Evolutionary conservation across 495 filamentous ascomycete genomes (phyloP), one percentile per base, ranked within the genome.

Genomic region (Penicillium riverlandense): DNA sequence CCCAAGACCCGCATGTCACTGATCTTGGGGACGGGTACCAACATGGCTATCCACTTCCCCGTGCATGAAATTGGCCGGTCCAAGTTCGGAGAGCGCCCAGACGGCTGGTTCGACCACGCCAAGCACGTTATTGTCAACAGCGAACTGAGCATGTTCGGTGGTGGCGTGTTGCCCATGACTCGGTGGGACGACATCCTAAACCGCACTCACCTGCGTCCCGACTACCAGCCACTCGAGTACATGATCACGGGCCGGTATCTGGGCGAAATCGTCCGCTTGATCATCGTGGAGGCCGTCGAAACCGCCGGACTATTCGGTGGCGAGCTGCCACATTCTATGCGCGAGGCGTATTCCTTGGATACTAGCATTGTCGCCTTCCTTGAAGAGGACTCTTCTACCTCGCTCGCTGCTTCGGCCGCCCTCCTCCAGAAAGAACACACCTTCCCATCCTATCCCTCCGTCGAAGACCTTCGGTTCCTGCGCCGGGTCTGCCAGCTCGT

Each of bases 151-250:
- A 94, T 95, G 67, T 85, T 82, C 30, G 89, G 89, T 5, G 76
- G 78, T 9, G 75, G 77, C 15, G 71, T 84, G 10, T 69, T 79
- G 11, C 72, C 88, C 7, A 80, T 82, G 62, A 89, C 80, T 8
- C 72, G 72, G 9, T 95, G 88, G 88, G 89, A 95, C 53, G 66
- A 76, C 5, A 50, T 69, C 34, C 71, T 95, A 13, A 88, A 92
- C 55, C 56, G 63, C 11, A 77, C 77, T 1, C 80, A 85, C 50
- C 77, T 88, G 49, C 75, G 77, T 0, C 88, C 88, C 0, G 85
- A 89, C 27, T 95, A 92, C 53, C 88, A 94, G 60, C 89, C 89
- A 0, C 77, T 95, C 46, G 89, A 95, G 59, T 92, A 94, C 61
- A 89, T 95, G 80, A 85, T 88, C 28, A 79, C 86, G 2, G 89